phyloP scores from a whole-genome alignment of 331 rosid species.

The Arachis monticola region DNA sequence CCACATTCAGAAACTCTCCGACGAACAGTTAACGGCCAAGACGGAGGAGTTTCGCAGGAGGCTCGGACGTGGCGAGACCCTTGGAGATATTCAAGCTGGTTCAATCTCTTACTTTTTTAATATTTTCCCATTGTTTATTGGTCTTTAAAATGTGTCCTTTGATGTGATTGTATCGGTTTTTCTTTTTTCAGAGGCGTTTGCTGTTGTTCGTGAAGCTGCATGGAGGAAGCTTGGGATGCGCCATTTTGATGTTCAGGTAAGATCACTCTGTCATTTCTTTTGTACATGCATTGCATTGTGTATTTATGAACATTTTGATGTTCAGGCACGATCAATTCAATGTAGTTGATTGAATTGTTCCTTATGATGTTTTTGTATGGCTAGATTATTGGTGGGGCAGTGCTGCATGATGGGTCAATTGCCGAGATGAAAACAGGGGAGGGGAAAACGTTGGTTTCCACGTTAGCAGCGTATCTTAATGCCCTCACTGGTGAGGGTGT shows the following conservation, averaged over 20 bases:
- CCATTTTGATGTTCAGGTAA: slow-evolving; percentile 95
- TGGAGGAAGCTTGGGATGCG: slow-evolving; percentile 95
- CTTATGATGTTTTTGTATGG: slow-evolving; percentile 35
- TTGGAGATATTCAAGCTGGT: slow-evolving; percentile 96
- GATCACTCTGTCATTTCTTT: slow-evolving; percentile 6
- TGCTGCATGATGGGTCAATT: slow-evolving; percentile 96
- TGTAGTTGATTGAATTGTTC: slow-evolving; percentile 11
- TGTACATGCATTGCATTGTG: neutral
- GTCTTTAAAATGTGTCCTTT: slow-evolving; percentile 1
- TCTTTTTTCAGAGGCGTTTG: slow-evolving; percentile 75
- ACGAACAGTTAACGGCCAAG: slow-evolving; percentile 76
- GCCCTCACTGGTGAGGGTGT: slow-evolving; percentile 95
- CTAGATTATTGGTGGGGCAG: slow-evolving; percentile 97
- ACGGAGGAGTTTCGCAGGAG: slow-evolving; percentile 77
- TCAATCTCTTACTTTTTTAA: neutral
- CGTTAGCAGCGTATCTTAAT: slow-evolving; percentile 92
- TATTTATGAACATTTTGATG: neutral
- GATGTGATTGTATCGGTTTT: neutral
- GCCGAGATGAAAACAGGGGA: slow-evolving; percentile 99
- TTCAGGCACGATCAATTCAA: neutral
- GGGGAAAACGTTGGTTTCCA: slow-evolving; percentile 94
- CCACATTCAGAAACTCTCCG: slow-evolving; percentile 58
- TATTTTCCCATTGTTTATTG: neutral
- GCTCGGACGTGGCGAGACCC: slow-evolving; percentile 67
- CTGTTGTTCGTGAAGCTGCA: slow-evolving; percentile 98